Evolutionary conservation across 495 filamentous ascomycete genomes (phyloP).

Genomic region (Neurospora sp.): DNA sequence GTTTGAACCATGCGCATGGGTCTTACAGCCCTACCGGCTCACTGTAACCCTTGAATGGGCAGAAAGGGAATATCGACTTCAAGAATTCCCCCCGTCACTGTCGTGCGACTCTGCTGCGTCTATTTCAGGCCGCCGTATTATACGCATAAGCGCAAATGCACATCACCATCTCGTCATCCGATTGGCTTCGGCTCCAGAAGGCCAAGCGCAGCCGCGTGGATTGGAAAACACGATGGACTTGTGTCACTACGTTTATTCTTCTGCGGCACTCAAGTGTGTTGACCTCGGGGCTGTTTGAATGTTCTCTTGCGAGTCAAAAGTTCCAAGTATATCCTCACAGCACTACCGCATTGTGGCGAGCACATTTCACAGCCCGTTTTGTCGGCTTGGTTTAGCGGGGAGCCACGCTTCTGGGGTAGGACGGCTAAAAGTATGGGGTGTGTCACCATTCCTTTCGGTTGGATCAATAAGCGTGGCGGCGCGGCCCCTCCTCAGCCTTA

Average conservation of each 20-base stretch:
- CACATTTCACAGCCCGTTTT: neutral
- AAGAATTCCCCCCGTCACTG: neutral
- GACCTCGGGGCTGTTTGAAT: neutral
- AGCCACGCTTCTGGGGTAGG: neutral
- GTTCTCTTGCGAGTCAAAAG: neutral
- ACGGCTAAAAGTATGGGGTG: neutral
- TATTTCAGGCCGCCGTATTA: neutral
- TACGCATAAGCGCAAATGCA: neutral
- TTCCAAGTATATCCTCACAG: neutral
- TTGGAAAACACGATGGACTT: neutral
- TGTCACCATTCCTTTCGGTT: neutral
- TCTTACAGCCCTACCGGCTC: neutral
- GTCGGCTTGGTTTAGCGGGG: neutral
- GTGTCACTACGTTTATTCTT: neutral
- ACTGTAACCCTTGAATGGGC: neutral
- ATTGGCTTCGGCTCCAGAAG: neutral
- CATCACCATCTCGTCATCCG: neutral
- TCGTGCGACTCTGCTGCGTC: neutral
- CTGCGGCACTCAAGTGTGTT: neutral
- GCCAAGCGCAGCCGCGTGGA: neutral
- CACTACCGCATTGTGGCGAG: neutral
- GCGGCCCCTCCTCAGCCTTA: neutral
- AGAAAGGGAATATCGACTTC: neutral
- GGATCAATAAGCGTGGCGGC: neutral
- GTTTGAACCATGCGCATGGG: neutral